Evolutionary conservation across 2,329 filamentous ascomycete genomes (phyloP).

Genomic region (Diaporthe longicolla): DNA sequence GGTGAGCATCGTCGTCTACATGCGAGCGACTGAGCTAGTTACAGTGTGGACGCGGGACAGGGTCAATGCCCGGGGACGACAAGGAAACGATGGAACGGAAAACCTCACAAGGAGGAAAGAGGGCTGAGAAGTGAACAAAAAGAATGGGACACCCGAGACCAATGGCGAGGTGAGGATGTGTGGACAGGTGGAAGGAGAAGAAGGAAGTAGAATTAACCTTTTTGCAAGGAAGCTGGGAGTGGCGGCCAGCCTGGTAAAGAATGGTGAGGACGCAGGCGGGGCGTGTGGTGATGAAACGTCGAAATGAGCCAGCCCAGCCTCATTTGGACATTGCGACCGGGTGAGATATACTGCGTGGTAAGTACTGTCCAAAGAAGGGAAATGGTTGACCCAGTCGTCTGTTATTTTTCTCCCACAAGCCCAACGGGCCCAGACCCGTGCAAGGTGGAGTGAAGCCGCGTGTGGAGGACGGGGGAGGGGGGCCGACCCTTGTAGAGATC

Average conservation of each 20-base stretch:
- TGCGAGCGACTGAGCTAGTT: slow-evolving; percentile 42
- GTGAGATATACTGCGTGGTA: slow-evolving; percentile 46
- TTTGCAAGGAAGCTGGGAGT: slow-evolving; percentile 59
- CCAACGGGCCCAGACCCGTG: slow-evolving; percentile 41
- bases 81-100: slow-evolving; percentile 33
- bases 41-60: slow-evolving; percentile 38
- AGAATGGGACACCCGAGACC: slow-evolving; percentile 31
- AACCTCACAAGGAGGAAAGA: slow-evolving; percentile 37
- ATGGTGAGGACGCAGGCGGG: slow-evolving; percentile 57
- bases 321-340: slow-evolving; percentile 59
- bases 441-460: slow-evolving; percentile 41
- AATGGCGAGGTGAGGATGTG: slow-evolving; percentile 40
- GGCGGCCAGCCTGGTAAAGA: slow-evolving; percentile 61
- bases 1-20: slow-evolving; percentile 70
- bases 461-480: slow-evolving; percentile 36
- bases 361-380: slow-evolving; percentile 48
- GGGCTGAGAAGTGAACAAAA: slow-evolving; percentile 39
- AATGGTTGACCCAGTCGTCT: slow-evolving; percentile 46
- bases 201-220: slow-evolving; percentile 55
- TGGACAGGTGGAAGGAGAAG: slow-evolving; percentile 39
- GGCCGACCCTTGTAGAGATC: slow-evolving; percentile 39
- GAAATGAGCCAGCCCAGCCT: slow-evolving; percentile 59
- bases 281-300: slow-evolving; percentile 58
- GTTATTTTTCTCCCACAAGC: slow-evolving; percentile 38
- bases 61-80: slow-evolving; percentile 28